Conservation (phyloP, 2,329 filamentous ascomycete species). For the Akanthomyces muscarius region DNA sequence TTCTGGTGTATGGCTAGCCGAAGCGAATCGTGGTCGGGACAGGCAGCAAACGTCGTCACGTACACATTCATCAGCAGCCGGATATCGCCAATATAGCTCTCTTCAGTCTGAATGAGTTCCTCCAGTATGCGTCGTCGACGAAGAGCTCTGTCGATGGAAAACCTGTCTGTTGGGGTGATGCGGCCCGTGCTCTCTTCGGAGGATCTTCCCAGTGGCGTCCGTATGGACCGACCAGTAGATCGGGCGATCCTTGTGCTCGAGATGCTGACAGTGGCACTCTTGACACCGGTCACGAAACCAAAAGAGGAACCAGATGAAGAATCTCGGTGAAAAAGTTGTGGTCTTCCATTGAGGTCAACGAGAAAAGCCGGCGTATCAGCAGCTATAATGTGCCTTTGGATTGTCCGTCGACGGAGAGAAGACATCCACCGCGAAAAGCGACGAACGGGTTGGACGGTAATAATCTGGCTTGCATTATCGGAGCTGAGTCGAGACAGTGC, state of each 20-base stretch:
- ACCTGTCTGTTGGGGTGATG: conserved; percentile 40
- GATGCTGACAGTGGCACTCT: conserved; percentile 75
- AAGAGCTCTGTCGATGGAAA: conserved; percentile 63
- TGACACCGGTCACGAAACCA: conserved; percentile 74
- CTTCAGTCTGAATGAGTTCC: conserved; percentile 81
- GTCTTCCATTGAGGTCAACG: neutral
- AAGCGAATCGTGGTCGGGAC: conserved; percentile 57
- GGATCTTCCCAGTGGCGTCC: conserved; percentile 32
- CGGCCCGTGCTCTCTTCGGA: conserved; percentile 62
- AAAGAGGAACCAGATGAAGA: conserved; percentile 72
- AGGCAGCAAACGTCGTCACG: conserved; percentile 68
- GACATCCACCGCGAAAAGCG: conserved; percentile 61
- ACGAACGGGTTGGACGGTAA: conserved; percentile 1
- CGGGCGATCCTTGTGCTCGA: conserved; percentile 46
- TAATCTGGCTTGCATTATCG: conserved; percentile 8
- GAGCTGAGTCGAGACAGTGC: conserved; percentile 3
- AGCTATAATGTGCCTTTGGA: conserved; percentile 30
- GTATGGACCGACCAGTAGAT: conserved; percentile 8
- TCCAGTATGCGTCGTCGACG: conserved; percentile 77
- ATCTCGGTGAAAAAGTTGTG: conserved; percentile 40
- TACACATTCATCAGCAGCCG: conserved; percentile 85
- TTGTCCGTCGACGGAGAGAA: conserved; percentile 58
- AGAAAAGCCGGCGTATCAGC: conserved; percentile 1
- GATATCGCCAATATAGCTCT: conserved; percentile 82
- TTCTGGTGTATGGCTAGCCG: conserved; percentile 74